Percentiles rank a stretch among this genome's conserved stretches.
Conservation (phyloP, 1,284 basidiomycete genomes). For the Microbotryum scabiosae region DNA sequence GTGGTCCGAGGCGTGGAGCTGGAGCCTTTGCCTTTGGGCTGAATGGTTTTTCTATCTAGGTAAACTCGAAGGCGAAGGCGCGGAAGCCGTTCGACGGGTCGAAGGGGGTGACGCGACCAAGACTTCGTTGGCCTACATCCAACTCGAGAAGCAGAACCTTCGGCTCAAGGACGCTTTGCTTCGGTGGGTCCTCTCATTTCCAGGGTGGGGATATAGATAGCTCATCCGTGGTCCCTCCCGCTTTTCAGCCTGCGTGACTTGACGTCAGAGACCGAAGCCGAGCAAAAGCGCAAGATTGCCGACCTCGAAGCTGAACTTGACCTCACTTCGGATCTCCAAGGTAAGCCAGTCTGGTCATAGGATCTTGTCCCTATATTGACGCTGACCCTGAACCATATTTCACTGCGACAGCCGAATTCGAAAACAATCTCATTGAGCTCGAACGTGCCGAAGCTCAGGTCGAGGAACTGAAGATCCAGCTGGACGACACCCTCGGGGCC, state of each 20-base stretch:
- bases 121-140: conserved; percentile 65
- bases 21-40: no score
- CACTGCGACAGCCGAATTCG: conserved; percentile 58
- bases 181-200: conserved; percentile 46
- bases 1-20: not conserved
- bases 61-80: conserved; percentile 22
- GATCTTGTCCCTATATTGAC: conserved; percentile 21
- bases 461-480: conserved; percentile 85
- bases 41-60: no score
- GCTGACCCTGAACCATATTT: conserved; percentile 5
- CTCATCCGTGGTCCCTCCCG: not conserved
- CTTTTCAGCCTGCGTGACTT: conserved; percentile 67
- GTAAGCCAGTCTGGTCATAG: conserved; percentile 55
- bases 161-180: conserved; percentile 87
- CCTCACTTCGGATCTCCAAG: conserved; percentile 39
- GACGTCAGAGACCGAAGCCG: conserved; percentile 75
- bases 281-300: conserved; percentile 67
- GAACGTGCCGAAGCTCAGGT: conserved; percentile 79
- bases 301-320: conserved; percentile 83
- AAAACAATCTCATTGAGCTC: conserved; percentile 66
- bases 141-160: conserved; percentile 94
- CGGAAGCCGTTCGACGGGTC: conserved; percentile 19
- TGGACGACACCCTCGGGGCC: conserved; percentile 89
- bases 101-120: conserved; percentile 8
- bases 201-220: no score